Base-by-base conservation (phyloP, 2,329 filamentous ascomycete genomes). In the Xylaria sp. region DNA sequence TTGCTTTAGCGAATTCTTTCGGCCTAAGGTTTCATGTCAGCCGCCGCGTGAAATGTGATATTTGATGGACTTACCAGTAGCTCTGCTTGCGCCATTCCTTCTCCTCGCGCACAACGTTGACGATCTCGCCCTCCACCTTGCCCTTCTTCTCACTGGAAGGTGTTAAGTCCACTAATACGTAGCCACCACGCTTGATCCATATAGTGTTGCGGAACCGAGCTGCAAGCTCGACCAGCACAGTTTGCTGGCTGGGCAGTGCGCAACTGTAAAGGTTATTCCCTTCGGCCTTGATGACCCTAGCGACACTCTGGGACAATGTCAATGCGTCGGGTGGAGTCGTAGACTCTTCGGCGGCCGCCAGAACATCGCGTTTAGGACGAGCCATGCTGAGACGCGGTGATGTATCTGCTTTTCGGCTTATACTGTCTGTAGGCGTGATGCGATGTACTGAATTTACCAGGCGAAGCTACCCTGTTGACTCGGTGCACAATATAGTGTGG, bases 91-190 rank as follows among this genome's bases (percentile, higher is more conserved):
- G 89, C 96, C 96, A 99, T 52, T 86, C 86, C 82, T 93, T 97
- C 83, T 98, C 94, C 77, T 98, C 94, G 46, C 93, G 86, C 46
- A 98, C 94, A 43, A 98, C 89, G 77, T 98, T 98, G 74, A 97
- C 86, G 75, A 99, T 98, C 80, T 97, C 93, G 15, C 95, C 96
- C 62, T 88, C 86, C 13, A 97, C 88, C 79, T 94, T 94, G 75
- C 94, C 94, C 54, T 91, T 90, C 61, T 90, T 89, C 33, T 90
- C 89, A 46, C 90, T 84, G 1, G 87, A 84, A 36, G 86, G 85
- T 28, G 88, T 91, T 18, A 84, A 76, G 73, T 98, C 92, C 15
- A 97, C 86, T 12, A 98, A 82, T 36, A 98, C 94, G 80, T 91
- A 98, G 0, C 94, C 93, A 36, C 94, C 92, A 20, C 94, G 90